Percentiles rank a stretch among this genome's conserved stretches.
These are phyloP conservation scores for Trapa incisa DNA, from an alignment of 345 rosid species.

Conservation along the genomic window DNA sequence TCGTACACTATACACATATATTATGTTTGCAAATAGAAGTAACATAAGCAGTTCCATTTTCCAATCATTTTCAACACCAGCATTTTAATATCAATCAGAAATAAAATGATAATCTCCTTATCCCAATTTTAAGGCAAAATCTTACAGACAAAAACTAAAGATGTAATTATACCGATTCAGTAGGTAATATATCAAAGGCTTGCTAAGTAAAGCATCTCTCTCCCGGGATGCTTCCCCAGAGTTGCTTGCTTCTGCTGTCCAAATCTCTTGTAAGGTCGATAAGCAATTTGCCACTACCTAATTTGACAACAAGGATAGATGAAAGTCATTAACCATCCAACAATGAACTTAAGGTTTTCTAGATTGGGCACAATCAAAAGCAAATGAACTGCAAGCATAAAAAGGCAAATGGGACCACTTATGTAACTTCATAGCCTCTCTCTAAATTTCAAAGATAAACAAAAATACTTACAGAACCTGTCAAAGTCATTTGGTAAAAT, in stretches of 20 bases:
- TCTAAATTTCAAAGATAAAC: too few species aligned
- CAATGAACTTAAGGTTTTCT: not conserved
- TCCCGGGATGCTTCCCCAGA: slow-evolving; percentile 85
- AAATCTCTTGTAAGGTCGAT: slow-evolving; percentile 86
- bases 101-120: not conserved
- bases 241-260: slow-evolving; percentile 70
- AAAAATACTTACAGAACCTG: too few species aligned
- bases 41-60: not conserved
- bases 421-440: too few species aligned
- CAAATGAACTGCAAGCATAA: not conserved
- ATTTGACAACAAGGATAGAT: slow-evolving; percentile 1
- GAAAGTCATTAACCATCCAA: not conserved
- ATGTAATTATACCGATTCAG: slow-evolving; percentile 51
- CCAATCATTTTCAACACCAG: not conserved
- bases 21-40: not conserved
- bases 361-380: not conserved
- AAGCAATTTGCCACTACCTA: slow-evolving; percentile 92
- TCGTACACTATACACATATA: too few species aligned
- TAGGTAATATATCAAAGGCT: slow-evolving; percentile 54
- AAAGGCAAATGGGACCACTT: not conserved
- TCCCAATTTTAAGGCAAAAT: slow-evolving; percentile 1
- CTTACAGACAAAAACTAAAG: not conserved
- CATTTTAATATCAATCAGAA: not conserved
- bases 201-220: slow-evolving; percentile 73
- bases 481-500: not conserved